Percentiles rank a stretch among this genome's conserved stretches.
Conservation (phyloP, 2,329 filamentous ascomycete species). For the Rutstroemia sp. region DNA sequence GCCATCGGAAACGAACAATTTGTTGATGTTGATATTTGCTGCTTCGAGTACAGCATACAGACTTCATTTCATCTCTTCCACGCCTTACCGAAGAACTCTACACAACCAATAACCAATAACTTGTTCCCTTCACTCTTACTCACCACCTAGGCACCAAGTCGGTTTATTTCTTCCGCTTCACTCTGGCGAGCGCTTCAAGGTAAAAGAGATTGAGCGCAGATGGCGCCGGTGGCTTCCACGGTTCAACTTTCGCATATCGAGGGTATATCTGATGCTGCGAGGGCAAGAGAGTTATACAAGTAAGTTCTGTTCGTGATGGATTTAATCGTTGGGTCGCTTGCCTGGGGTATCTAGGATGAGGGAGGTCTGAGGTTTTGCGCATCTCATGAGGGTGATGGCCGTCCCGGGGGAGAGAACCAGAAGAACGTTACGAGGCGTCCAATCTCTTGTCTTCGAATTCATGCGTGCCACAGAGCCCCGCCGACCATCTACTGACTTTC, state of each 20-base stretch:
- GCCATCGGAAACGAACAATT: too few species aligned
- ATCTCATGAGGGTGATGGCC: not conserved
- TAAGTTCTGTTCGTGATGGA: conserved; percentile 11
- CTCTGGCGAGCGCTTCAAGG: not conserved
- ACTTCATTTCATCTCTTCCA: too few species aligned
- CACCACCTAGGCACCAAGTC: too few species aligned
- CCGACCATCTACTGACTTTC: conserved; percentile 6
- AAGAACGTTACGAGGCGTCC: too few species aligned
- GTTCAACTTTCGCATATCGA: conserved; percentile 23
- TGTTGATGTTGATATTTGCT: too few species aligned
- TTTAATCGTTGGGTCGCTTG: not conserved
- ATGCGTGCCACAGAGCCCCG: not conserved
- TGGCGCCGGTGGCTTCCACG: conserved; percentile 23
- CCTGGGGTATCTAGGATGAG: too few species aligned
- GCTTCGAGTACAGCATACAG: too few species aligned
- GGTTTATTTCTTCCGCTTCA: not conserved
- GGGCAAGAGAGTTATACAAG: conserved; percentile 30
- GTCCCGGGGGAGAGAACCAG: too few species aligned
- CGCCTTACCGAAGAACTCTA: too few species aligned
- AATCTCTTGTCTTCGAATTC: not conserved
- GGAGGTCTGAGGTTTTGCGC: too few species aligned
- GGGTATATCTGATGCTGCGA: conserved; percentile 25
- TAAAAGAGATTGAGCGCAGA: conserved; percentile 7
- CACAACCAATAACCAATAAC: too few species aligned
- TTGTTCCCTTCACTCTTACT: too few species aligned